Evolutionary conservation across 352 stramenopile species (phyloP).

Genomic region (Phytophthora cryptogea): DNA sequence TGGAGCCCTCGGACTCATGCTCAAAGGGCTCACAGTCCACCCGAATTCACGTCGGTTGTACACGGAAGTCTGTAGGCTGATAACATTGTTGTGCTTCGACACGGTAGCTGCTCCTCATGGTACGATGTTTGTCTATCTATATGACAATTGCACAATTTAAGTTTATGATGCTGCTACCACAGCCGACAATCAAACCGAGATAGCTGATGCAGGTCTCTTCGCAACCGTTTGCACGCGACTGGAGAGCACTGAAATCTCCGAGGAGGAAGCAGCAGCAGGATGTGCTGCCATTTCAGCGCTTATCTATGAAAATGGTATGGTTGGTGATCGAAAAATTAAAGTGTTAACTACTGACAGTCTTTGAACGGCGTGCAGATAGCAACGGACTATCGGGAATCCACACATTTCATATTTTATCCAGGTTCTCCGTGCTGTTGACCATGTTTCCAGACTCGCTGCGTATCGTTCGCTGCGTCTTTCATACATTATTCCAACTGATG

Average conservation of each 20-base stretch:
- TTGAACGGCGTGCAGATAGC: conserved; percentile 16
- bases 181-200: conserved; percentile 65
- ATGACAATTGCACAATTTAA: neutral
- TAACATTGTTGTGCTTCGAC: conserved; percentile 60
- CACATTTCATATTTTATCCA: conserved; percentile 25
- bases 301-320: conserved; percentile 54
- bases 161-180: conserved; percentile 1
- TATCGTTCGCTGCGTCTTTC: conserved; percentile 36
- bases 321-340: neutral
- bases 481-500: conserved; percentile 52
- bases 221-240: conserved; percentile 35
- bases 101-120: conserved; percentile 46
- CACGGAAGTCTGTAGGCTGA: conserved; percentile 41
- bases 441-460: conserved; percentile 19
- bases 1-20: conserved; percentile 41
- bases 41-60: conserved; percentile 31
- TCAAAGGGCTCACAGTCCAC: conserved; percentile 35
- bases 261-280: conserved; percentile 30
- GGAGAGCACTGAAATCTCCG: conserved; percentile 7
- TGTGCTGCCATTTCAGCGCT: conserved; percentile 39
- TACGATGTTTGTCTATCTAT: conserved; percentile 10
- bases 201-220: conserved; percentile 39
- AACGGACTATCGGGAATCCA: conserved; percentile 35
- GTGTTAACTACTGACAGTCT: neutral
- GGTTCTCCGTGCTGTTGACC: conserved; percentile 33